Conservation (phyloP, 441 rosid species). For the Melastoma candidum region DNA sequence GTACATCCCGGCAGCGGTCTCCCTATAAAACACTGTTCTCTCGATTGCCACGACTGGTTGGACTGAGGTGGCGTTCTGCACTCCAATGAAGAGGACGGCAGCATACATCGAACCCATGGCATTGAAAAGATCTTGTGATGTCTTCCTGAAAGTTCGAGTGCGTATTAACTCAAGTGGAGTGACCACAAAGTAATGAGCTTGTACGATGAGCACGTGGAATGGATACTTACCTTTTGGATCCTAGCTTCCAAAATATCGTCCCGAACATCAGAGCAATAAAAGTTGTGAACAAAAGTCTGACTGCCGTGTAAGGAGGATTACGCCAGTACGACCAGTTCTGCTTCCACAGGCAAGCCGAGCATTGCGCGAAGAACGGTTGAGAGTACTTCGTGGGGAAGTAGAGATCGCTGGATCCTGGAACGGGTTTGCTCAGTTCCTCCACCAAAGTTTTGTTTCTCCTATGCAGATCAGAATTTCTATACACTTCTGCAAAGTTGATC, state of each 20-base stretch:
- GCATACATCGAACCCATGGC: constrained; percentile 10
- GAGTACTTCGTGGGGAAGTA: constrained; percentile 39
- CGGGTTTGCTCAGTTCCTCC: constrained; percentile 37
- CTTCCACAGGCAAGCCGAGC: constrained; percentile 57
- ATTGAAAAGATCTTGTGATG: constrained; percentile 7
- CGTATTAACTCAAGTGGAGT: too few relatives aligned
- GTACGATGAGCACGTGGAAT: too few relatives aligned
- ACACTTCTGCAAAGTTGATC: constrained; percentile 47
- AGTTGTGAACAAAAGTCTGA: constrained; percentile 39
- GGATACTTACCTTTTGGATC: constrained; percentile 34
- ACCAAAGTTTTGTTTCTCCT: constrained; percentile 50
- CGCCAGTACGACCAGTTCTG: constrained; percentile 56
- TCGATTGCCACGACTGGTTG: constrained; percentile 21
- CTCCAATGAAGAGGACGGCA: constrained; percentile 15
- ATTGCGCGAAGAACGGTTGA: constrained; percentile 34
- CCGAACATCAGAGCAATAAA: constrained; percentile 45
- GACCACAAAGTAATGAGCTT: too few relatives aligned
- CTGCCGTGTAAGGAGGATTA: constrained; percentile 44
- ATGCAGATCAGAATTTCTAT: constrained; percentile 52
- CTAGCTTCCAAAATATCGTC: constrained; percentile 52
- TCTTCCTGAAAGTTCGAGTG: constrained; percentile 8
- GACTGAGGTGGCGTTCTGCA: constrained; percentile 18
- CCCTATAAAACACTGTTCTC: constrained; percentile 20
- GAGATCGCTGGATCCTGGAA: constrained; percentile 35
- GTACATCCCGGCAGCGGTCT: constrained; percentile 22